Conservation (phyloP, 1,284 basidiomycete genomes). For the Rhodotorula sp. region DNA sequence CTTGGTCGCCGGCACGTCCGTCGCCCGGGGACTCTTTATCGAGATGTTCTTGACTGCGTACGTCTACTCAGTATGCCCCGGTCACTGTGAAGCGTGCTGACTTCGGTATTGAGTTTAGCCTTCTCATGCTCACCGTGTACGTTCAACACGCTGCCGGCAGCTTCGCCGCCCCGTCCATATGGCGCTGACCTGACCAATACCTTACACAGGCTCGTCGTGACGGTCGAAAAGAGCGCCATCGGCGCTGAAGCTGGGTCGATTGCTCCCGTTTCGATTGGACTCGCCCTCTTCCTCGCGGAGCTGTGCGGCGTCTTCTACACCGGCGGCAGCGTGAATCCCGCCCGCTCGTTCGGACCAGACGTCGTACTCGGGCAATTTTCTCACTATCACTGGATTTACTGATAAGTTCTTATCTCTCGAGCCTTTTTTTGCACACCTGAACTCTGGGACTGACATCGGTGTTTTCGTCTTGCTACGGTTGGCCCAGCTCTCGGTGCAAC, state of each 20-base stretch:
- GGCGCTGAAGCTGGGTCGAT: not conserved
- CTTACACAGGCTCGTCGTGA: constrained; percentile 69
- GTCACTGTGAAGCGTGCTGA: no score
- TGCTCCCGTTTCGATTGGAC: constrained; percentile 11
- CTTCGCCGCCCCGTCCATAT: not conserved
- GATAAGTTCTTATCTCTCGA: not conserved
- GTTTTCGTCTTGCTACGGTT: not conserved
- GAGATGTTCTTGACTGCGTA: constrained; percentile 46
- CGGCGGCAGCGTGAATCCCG: constrained; percentile 20
- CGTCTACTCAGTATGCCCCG: not conserved
- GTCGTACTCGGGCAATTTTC: constrained; percentile 60
- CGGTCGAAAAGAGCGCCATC: constrained; percentile 48
- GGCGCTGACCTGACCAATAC: constrained; percentile 59
- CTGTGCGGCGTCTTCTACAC: constrained; percentile 15
- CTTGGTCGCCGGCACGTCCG: constrained; percentile 1
- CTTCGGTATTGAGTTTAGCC: not conserved
- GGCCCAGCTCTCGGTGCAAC: not conserved
- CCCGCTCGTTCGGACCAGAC: constrained; percentile 65
- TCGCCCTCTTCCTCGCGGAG: constrained; percentile 21
- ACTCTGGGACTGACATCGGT: not conserved
- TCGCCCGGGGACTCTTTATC: constrained; percentile 43
- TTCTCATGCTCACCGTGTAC: constrained; percentile 5
- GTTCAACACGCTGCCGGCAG: no score
- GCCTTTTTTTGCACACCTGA: not conserved
- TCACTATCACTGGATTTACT: constrained; percentile 7